Percentiles rank a stretch among this genome's conserved stretches.
Conservation (phyloP, 1,284 basidiomycete species). For the Sporisorium sorghi region DNA sequence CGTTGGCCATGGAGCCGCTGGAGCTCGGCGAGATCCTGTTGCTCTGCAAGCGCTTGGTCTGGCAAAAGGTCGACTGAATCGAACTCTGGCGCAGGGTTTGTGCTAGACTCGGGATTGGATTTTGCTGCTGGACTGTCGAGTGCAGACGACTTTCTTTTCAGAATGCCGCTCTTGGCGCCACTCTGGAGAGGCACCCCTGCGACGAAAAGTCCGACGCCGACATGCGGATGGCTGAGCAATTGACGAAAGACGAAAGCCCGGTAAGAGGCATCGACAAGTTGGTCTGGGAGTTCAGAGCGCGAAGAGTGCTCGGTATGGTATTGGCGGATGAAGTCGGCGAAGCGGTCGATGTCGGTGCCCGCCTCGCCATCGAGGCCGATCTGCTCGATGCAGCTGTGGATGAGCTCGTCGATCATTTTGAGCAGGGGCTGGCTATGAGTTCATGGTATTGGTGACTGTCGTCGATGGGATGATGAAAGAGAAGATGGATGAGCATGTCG, state of each 20-base stretch:
- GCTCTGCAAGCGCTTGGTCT: conserved; percentile 27
- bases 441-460: not conserved
- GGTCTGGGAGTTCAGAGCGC: conserved; percentile 71
- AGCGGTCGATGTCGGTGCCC: conserved; percentile 79
- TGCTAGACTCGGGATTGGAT: conserved; percentile 3
- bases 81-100: conserved; percentile 9
- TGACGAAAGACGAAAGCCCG: conserved; percentile 83
- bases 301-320: conserved; percentile 73
- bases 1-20: conserved; percentile 67
- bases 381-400: conserved; percentile 80
- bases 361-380: conserved; percentile 83
- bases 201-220: conserved; percentile 75
- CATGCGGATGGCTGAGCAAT: conserved; percentile 78
- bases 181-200: conserved; percentile 18
- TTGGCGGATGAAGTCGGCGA: conserved; percentile 77
- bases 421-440: not conserved
- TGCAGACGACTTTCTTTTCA: not conserved
- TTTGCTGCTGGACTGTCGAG: conserved; percentile 15
- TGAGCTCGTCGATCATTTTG: conserved; percentile 77
- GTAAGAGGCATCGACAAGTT: conserved; percentile 78
- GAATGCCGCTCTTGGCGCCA: conserved; percentile 28
- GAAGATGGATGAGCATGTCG: not conserved
- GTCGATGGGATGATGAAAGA: not conserved
- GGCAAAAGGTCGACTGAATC: conserved; percentile 36
- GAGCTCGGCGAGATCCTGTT: conserved; percentile 71